A percentile compares a stretch with the other conserved stretches of the same genome.
Evolutionary conservation across 2,329 filamentous ascomycete genomes (phyloP).

Genomic region (Aspergillus oerlinghausenensis): DNA sequence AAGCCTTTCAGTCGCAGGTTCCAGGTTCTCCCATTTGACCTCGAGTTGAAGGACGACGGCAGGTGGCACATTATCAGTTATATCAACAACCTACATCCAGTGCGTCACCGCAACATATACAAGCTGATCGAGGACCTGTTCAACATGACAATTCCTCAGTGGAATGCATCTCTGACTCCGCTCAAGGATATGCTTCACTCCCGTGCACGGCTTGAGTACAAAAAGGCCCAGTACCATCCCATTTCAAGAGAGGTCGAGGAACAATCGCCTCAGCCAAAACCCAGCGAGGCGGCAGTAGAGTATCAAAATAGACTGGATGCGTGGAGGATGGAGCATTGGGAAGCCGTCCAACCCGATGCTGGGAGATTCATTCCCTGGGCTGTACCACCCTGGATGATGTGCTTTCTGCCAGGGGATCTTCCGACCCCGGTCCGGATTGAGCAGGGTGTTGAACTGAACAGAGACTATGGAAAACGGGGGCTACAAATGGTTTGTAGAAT

Average conservation of each 20-base stretch:
- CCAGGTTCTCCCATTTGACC: slow-evolving; percentile 45
- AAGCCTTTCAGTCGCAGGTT: slow-evolving; percentile 32
- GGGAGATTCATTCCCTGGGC: slow-evolving; percentile 27
- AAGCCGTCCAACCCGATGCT: slow-evolving; percentile 24
- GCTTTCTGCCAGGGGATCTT: slow-evolving; percentile 21
- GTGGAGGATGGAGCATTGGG: slow-evolving; percentile 22
- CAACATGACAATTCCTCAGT: slow-evolving; percentile 22
- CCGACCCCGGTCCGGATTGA: slow-evolving; percentile 23
- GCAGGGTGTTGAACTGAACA: slow-evolving; percentile 25
- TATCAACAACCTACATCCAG: slow-evolving; percentile 46
- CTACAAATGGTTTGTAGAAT: slow-evolving; percentile 63
- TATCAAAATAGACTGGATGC: slow-evolving; percentile 20
- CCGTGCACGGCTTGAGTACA: slow-evolving; percentile 28
- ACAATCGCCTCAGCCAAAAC: slow-evolving; percentile 10
- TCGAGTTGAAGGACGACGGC: slow-evolving; percentile 27
- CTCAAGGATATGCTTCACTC: slow-evolving; percentile 30
- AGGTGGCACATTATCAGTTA: slow-evolving; percentile 36
- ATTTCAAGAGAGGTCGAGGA: slow-evolving; percentile 15
- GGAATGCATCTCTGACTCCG: slow-evolving; percentile 26
- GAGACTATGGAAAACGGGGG: slow-evolving; percentile 39
- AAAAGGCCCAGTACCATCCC: slow-evolving; percentile 26
- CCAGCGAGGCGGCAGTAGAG: slow-evolving; percentile 17
- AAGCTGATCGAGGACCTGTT: slow-evolving; percentile 35
- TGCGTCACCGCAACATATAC: slow-evolving; percentile 32
- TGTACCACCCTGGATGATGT: slow-evolving; percentile 25